phyloP scores from a whole-genome alignment of 495 filamentous ascomycete species.

The Penicillium bovifimosum region DNA sequence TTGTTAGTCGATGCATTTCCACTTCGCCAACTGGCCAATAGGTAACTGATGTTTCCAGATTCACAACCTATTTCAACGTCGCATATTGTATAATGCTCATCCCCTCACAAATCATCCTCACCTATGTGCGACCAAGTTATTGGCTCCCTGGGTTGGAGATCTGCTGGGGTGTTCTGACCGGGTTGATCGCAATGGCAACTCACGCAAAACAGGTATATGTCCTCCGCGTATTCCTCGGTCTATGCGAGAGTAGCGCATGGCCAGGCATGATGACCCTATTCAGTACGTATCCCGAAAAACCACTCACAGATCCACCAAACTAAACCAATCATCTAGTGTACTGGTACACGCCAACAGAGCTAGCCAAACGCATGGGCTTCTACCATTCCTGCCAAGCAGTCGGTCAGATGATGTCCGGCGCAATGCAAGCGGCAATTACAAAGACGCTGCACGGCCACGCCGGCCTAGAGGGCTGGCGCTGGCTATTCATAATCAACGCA shows the following conservation, averaged over 20 bases:
- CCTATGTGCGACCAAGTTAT: conserved; percentile 47
- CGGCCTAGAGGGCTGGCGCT: conserved; percentile 61
- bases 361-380: conserved; percentile 45
- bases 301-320: not conserved
- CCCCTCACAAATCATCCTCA: conserved; percentile 52
- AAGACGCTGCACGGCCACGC: conserved; percentile 48
- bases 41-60: conserved; percentile 14
- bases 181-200: conserved; percentile 23
- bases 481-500: conserved; percentile 54
- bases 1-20: no score
- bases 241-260: conserved; percentile 31
- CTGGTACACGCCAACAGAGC: conserved; percentile 35
- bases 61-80: conserved; percentile 50
- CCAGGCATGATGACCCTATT: conserved; percentile 32
- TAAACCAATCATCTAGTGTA: conserved; percentile 19
- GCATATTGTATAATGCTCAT: conserved; percentile 58
- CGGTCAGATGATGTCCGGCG: conserved; percentile 32
- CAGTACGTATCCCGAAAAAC: conserved; percentile 9
- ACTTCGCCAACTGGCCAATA: no score
- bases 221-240: conserved; percentile 27
- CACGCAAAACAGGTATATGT: conserved; percentile 26
- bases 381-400: conserved; percentile 35
- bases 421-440: conserved; percentile 31
- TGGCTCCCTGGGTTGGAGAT: conserved; percentile 53
- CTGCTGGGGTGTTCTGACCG: conserved; percentile 38